These are phyloP conservation scores for Psilocybe cyanescens DNA, from an alignment of 768 basidiomycete genomes.

Conservation along the genomic window DNA sequence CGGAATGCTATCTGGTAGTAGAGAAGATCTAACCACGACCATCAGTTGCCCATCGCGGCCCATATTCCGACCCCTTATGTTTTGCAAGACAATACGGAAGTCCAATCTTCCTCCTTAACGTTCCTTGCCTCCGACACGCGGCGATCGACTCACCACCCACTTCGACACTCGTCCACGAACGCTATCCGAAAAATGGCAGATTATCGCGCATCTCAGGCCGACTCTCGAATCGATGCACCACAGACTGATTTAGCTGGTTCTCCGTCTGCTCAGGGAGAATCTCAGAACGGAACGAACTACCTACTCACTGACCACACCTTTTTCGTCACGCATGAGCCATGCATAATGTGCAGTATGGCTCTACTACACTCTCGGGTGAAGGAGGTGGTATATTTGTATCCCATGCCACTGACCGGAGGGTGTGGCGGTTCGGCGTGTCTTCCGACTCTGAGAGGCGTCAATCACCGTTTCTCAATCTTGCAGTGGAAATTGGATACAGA, in stretches of 20 bases:
- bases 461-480: conserved; percentile 83
- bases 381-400: conserved; percentile 75
- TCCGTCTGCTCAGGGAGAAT: conserved; percentile 18
- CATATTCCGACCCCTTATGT: conserved; percentile 63
- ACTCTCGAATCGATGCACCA: background rate
- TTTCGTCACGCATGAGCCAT: conserved; percentile 96
- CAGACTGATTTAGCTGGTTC: background rate
- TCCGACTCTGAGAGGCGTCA: conserved; percentile 82
- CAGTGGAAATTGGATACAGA: conserved; percentile 53
- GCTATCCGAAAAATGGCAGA: conserved; percentile 70
- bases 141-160: conserved; percentile 66
- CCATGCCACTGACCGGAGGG: conserved; percentile 83
- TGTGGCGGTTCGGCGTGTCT: conserved; percentile 80
- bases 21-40: background rate
- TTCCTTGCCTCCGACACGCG: conserved; percentile 77
- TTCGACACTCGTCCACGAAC: conserved; percentile 86
- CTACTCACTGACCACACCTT: conserved; percentile 83
- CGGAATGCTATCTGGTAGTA: background rate
- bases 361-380: conserved; percentile 93
- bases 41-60: conserved; percentile 76
- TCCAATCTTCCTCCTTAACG: conserved; percentile 19
- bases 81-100: conserved; percentile 20
- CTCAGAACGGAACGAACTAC: conserved; percentile 77
- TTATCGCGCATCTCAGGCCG: conserved; percentile 38
- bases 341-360: conserved; percentile 98